phyloP scores from a whole-genome alignment of 768 basidiomycete species.

The Galerina marginata region DNA sequence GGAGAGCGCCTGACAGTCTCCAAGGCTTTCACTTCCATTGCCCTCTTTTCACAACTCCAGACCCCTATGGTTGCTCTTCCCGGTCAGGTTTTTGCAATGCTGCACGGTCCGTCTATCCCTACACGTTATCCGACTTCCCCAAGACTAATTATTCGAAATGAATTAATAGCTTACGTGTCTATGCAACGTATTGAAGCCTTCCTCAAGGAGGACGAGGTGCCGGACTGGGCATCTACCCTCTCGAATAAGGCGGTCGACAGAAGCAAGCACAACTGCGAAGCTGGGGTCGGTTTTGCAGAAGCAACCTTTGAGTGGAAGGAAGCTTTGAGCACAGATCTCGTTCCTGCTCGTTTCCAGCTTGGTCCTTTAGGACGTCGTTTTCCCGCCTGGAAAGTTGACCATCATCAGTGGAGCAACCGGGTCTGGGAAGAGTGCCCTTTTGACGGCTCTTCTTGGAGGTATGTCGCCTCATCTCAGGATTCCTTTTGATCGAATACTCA shows the following conservation, averaged over 20 bases:
- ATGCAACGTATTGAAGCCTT: constrained; percentile 83
- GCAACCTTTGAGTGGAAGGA: constrained; percentile 67
- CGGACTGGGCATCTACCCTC: constrained; percentile 77
- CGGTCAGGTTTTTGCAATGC: constrained; percentile 64
- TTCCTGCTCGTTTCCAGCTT: constrained; percentile 53
- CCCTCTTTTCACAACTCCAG: constrained; percentile 76
- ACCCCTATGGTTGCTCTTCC: constrained; percentile 70
- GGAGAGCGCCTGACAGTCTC: constrained; percentile 73
- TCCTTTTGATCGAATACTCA: not conserved
- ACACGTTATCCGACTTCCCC: not conserved
- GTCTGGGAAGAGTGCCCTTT: constrained; percentile 70
- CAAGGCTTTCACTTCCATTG: constrained; percentile 81
- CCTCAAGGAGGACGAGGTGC: constrained; percentile 76
- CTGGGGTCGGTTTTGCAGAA: constrained; percentile 54
- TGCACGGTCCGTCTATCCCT: constrained; percentile 50
- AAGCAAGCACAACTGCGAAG: constrained; percentile 13
- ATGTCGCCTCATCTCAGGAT: not conserved
- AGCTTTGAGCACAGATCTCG: constrained; percentile 28
- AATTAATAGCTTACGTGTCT: constrained; percentile 67
- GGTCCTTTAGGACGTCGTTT: constrained; percentile 60
- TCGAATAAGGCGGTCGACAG: constrained; percentile 30
- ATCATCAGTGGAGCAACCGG: constrained; percentile 71
- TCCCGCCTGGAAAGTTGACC: constrained; percentile 62
- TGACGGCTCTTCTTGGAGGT: constrained; percentile 74
- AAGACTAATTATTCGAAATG: constrained; percentile 13